Conservation (phyloP, 192 early-diverging fungal genomes). For the Entomortierella beljakovae region DNA sequence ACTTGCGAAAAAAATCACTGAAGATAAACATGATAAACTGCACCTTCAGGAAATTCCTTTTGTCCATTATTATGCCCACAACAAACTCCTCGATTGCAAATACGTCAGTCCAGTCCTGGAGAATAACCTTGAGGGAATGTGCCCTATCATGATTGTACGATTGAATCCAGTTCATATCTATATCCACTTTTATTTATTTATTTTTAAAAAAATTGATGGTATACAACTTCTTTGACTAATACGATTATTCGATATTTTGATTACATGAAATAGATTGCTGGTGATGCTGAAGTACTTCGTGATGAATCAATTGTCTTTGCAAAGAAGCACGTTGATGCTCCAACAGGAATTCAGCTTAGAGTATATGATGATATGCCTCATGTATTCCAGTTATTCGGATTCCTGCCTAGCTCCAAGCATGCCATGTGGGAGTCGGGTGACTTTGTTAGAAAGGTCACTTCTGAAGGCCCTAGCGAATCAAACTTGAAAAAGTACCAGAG, state of each 20-base stretch:
- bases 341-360: slow-evolving; percentile 40
- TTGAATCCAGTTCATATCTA: background rate
- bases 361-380: slow-evolving; percentile 66
- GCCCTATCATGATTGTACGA: slow-evolving; percentile 59
- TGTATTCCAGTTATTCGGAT: slow-evolving; percentile 62
- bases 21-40: slow-evolving; percentile 8
- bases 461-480: slow-evolving; percentile 11
- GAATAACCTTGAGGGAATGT: slow-evolving; percentile 51
- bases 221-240: background rate
- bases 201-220: too few relatives aligned
- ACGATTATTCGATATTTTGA: background rate
- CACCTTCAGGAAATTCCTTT: slow-evolving; percentile 34
- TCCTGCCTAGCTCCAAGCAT: slow-evolving; percentile 51
- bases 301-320: slow-evolving; percentile 62
- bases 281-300: slow-evolving; percentile 57
- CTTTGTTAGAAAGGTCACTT: slow-evolving; percentile 43
- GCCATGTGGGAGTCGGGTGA: slow-evolving; percentile 34
- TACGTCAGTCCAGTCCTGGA: slow-evolving; percentile 63
- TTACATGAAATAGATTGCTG: slow-evolving; percentile 50
- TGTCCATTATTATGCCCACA: slow-evolving; percentile 59
- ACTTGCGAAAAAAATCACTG: background rate
- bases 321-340: slow-evolving; percentile 39
- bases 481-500: slow-evolving; percentile 25
- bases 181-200: background rate
- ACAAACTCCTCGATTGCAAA: slow-evolving; percentile 53